phyloP scores from a whole-genome alignment of 495 filamentous ascomycete species.

The Aspergillus conjunctus region DNA sequence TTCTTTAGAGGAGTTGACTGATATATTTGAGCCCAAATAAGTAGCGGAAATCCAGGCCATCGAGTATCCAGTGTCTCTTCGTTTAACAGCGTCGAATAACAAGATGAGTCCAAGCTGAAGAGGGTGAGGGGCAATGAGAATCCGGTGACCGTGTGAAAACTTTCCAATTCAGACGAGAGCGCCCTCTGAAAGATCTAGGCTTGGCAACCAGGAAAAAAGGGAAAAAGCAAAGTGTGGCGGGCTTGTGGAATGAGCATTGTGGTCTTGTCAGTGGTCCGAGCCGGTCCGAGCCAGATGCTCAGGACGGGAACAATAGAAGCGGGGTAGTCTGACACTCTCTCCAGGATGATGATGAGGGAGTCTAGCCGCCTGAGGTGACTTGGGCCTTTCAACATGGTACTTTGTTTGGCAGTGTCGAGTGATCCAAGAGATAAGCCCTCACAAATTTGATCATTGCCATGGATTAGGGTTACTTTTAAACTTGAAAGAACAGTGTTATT shows the following conservation, averaged over 20 bases:
- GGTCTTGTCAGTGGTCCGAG: constrained; percentile 3
- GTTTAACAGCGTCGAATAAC: background rate
- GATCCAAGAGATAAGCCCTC: background rate
- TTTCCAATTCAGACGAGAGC: constrained; percentile 28
- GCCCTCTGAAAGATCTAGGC: constrained; percentile 24
- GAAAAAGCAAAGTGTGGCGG: constrained; percentile 22
- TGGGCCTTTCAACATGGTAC: background rate
- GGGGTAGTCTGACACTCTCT: constrained; percentile 16
- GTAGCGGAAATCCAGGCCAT: too few species aligned
- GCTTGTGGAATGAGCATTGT: background rate
- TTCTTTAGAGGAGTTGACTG: background rate
- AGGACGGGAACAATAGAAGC: constrained; percentile 17
- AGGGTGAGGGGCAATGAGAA: constrained; percentile 23
- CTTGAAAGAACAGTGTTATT: too few species aligned
- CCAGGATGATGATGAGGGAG: background rate
- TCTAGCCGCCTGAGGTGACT: background rate
- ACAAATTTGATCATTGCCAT: too few species aligned
- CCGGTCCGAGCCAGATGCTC: constrained; percentile 19
- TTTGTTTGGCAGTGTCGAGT: background rate
- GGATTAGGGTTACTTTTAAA: too few species aligned
- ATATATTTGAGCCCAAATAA: too few species aligned
- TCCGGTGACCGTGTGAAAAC: constrained; percentile 39
- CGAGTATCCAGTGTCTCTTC: too few species aligned
- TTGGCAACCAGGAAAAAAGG: constrained; percentile 24
- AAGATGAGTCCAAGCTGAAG: too few species aligned